Conservation (phyloP, 169 alveolate species). For the Cryptosporidium xiaoi region DNA sequence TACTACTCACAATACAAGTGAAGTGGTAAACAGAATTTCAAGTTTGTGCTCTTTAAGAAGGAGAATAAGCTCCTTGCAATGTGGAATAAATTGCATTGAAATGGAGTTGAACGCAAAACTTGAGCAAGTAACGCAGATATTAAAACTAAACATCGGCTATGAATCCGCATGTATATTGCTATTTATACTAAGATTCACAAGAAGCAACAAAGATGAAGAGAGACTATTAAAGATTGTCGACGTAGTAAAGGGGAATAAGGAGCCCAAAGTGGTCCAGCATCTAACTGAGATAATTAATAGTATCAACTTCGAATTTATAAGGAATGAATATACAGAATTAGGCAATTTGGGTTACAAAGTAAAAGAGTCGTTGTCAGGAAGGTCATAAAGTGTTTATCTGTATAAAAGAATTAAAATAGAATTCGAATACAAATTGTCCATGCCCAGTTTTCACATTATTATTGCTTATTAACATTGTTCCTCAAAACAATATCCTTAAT, state of each 20-base stretch:
- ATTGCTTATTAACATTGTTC: too few species aligned
- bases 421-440: too few species aligned
- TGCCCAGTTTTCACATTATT: too few species aligned
- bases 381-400: too few species aligned
- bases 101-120: not conserved
- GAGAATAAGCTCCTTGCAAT: slow-evolving; percentile 37
- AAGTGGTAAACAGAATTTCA: not conserved
- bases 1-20: not conserved
- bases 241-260: not conserved
- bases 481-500: not conserved
- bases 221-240: not conserved
- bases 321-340: too few species aligned
- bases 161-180: not conserved
- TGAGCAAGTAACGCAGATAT: not conserved
- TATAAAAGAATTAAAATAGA: too few species aligned
- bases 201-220: too few species aligned
- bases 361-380: too few species aligned
- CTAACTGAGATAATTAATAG: too few species aligned
- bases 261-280: too few species aligned
- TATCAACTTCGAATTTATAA: too few species aligned
- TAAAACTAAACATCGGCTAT: not conserved
- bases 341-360: too few species aligned
- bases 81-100: slow-evolving; percentile 16
- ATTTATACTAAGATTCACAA: not conserved
- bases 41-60: slow-evolving; percentile 7